phyloP scores from a whole-genome alignment of 2,329 filamentous ascomycete species.

The Venturiaceae sp. region DNA sequence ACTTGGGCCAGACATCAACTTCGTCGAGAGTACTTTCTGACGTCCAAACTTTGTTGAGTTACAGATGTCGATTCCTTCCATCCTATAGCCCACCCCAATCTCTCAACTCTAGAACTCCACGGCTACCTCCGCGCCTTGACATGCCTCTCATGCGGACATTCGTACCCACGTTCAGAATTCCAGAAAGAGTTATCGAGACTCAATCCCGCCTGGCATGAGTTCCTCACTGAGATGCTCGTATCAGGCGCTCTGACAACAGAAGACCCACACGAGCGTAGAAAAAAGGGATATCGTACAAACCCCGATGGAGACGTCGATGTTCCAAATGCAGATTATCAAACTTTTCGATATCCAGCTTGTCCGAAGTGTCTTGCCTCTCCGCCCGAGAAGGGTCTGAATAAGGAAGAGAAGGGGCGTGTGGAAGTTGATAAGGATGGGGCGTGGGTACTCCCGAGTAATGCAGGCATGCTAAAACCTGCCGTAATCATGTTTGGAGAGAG shows the following conservation, averaged over 20 bases:
- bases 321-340: slow-evolving; percentile 76
- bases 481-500: slow-evolving; percentile 97
- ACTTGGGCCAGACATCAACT: neutral
- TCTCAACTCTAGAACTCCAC: slow-evolving; percentile 78
- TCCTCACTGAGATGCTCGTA: slow-evolving; percentile 61
- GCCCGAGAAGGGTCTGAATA: slow-evolving; percentile 33
- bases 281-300: slow-evolving; percentile 69
- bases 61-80: slow-evolving; percentile 89
- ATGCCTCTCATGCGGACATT: slow-evolving; percentile 68
- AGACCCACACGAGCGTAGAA: slow-evolving; percentile 58
- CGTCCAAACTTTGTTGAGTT: neutral
- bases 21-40: neutral
- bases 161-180: slow-evolving; percentile 63
- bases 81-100: slow-evolving; percentile 58
- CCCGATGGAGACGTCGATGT: slow-evolving; percentile 93
- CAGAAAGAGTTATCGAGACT: slow-evolving; percentile 66
- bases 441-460: slow-evolving; percentile 55
- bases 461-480: slow-evolving; percentile 80
- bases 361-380: slow-evolving; percentile 64
- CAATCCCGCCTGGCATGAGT: slow-evolving; percentile 78
- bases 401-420: slow-evolving; percentile 49
- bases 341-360: slow-evolving; percentile 85
- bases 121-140: slow-evolving; percentile 76
- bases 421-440: slow-evolving; percentile 72
- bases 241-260: slow-evolving; percentile 71